Conservation (phyloP, 176 grass and related monocot genomes). For the Chloris gayana region DNA sequence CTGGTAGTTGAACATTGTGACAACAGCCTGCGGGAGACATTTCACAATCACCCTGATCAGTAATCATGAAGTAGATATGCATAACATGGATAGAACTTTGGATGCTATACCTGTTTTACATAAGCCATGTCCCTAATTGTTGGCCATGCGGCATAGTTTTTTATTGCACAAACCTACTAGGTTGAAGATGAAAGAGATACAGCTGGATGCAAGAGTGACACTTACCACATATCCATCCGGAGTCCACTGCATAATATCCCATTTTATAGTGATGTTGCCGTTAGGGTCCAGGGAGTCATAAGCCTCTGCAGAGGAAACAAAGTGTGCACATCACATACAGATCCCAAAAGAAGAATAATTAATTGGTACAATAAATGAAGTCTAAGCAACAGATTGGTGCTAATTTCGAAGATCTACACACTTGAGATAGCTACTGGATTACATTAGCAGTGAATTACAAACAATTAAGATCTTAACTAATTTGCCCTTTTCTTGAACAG, state of each 20-base stretch:
- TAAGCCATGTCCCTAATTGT: conserved; percentile 16
- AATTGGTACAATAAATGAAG: conserved; percentile 2
- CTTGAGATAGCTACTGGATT: background rate
- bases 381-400: background rate
- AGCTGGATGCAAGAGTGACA: conserved; percentile 35
- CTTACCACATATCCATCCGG: conserved; percentile 92
- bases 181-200: conserved; percentile 15
- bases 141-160: background rate
- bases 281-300: conserved; percentile 86
- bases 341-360: conserved; percentile 16
- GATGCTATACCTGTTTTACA: background rate
- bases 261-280: conserved; percentile 92
- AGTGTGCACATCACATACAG: conserved; percentile 33
- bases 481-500: background rate
- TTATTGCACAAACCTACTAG: conserved; percentile 11
- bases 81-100: background rate
- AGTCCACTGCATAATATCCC: conserved; percentile 92
- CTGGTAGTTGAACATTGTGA: conserved; percentile 85
- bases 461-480: conserved; percentile 10
- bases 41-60: background rate
- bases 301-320: conserved; percentile 59
- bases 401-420: conserved; percentile 17
- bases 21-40: conserved; percentile 60
- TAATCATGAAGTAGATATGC: conserved; percentile 19
- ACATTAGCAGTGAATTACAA: background rate